phyloP scores from a whole-genome alignment of 805 yeast species.

The Sugiyamaella qingdaonensis region DNA sequence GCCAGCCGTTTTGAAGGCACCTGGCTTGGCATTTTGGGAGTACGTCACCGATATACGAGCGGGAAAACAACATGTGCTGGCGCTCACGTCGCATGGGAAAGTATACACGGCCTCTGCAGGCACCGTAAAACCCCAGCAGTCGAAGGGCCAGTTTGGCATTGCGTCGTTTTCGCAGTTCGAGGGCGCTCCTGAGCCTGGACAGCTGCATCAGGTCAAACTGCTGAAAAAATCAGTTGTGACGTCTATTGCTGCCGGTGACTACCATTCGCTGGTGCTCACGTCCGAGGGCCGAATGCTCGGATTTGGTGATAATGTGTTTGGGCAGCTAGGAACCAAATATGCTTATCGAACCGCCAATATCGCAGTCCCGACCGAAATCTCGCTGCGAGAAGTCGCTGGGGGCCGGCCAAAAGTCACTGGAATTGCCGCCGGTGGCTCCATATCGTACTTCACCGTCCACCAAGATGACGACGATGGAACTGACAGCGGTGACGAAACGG shows the following conservation, averaged over 20 bases:
- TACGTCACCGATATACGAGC: constrained; percentile 47
- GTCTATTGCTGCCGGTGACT: constrained; percentile 67
- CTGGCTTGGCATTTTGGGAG: constrained; percentile 42
- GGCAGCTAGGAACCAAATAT: constrained; percentile 77
- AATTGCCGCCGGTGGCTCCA: constrained; percentile 67
- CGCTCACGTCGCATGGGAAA: constrained; percentile 55
- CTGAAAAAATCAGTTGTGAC: constrained; percentile 50
- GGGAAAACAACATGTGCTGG: constrained; percentile 69
- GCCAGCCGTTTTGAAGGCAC: constrained; percentile 9
- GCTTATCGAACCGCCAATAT: constrained; percentile 60
- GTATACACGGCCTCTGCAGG: constrained; percentile 65
- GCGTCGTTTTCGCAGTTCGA: constrained; percentile 68
- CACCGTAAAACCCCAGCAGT: constrained; percentile 16
- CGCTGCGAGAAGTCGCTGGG: constrained; percentile 40
- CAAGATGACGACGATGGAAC: constrained; percentile 10
- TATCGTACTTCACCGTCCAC: constrained; percentile 45
- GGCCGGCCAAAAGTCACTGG: constrained; percentile 34
- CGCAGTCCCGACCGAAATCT: constrained; percentile 62
- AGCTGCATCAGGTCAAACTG: constrained; percentile 51
- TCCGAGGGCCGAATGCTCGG: constrained; percentile 65
- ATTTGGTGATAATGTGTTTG: constrained; percentile 80
- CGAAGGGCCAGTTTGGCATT: constrained; percentile 78
- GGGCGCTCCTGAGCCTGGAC: constrained; percentile 45
- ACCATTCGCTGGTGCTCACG: constrained; percentile 71
- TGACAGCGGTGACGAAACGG: constrained; percentile 27